Percentiles rank a stretch among this genome's conserved stretches.
These are phyloP conservation scores for Arabis hirsuta DNA, from an alignment of 345 rosid species.

Conservation along the genomic window DNA sequence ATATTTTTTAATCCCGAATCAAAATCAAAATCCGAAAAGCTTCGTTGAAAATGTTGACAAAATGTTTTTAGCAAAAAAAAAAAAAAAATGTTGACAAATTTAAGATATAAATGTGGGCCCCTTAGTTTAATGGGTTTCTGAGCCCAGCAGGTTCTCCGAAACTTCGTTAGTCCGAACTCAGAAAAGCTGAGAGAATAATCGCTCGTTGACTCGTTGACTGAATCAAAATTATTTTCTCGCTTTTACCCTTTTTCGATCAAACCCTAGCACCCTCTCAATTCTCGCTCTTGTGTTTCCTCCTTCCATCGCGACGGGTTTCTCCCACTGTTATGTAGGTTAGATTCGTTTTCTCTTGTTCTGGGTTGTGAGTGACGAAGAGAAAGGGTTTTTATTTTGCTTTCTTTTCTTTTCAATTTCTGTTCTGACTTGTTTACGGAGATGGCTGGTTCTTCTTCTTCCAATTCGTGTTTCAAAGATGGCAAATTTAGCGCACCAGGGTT, in stretches of 20 bases:
- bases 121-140: neutral
- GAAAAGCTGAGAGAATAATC: neutral
- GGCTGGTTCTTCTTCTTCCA: conserved; percentile 15
- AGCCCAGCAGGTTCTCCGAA: conserved; percentile 20
- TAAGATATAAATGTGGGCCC: neutral
- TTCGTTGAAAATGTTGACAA: no score
- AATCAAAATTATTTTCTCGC: neutral
- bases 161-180: conserved; percentile 19
- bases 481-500: conserved; percentile 86
- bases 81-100: neutral
- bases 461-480: conserved; percentile 45
- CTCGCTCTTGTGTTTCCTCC: neutral
- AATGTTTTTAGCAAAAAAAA: no score
- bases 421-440: conserved; percentile 9
- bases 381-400: neutral
- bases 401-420: neutral
- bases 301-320: neutral
- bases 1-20: no score
- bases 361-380: conserved; percentile 12
- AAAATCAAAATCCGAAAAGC: no score
- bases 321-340: conserved; percentile 28
- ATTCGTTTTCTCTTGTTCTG: conserved; percentile 14
- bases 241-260: no score
- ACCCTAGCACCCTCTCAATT: conserved; percentile 9
- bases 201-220: neutral